Base-by-base conservation (phyloP, 495 filamentous ascomycete genomes). In the Podospora pseudopauciseta region DNA sequence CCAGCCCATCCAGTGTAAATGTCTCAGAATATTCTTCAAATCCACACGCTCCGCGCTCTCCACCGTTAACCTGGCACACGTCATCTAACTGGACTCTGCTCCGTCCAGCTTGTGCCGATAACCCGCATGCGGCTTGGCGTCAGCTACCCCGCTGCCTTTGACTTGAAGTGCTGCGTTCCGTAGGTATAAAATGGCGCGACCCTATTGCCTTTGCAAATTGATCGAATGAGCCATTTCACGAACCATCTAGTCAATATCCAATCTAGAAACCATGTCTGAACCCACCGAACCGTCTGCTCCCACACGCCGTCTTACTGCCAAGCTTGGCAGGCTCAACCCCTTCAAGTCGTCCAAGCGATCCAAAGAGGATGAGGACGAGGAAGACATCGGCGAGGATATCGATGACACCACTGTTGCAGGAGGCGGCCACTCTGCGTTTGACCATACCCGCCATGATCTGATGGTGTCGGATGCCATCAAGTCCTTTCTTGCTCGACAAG, bases 381-480 rank as follows among this genome's bases (percentile, higher is more conserved):
- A 87, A n/a, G 84, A 86, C 56, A 56, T 73, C 6, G 84, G 84
- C 64, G 79, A 85, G 65, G 77, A 80, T 54, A 80, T 84, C 32
- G 83, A 81, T 57, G 61, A 72, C 3, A 62, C 65, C 26, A 81
- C 79, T 15, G 78, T 85, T 3, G 84, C 82, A 0, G 83, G 83
- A 16, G 83, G 84, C 39, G 85, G 84, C 58, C 82, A 83, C 70
- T 75, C 74, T 57, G 72, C 79, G 0, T 75, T 79, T 11, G 70
- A 74, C 55, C 73, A 79, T 54, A 77, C 78, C 4, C 81, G 81
- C 56, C 75, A 75, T 34, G 74, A 80, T 34, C 74, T 86, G 23
- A 71, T 80, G 44, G 80, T 86, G 26, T 85, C 82, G 74, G 74
- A 77, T 63, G 81, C 80, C 0, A 73, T 87, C 18, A 77, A 77